These are phyloP conservation scores for Erodium moschatum DNA, from an alignment of 441 rosid genomes.

Conservation along the genomic window DNA sequence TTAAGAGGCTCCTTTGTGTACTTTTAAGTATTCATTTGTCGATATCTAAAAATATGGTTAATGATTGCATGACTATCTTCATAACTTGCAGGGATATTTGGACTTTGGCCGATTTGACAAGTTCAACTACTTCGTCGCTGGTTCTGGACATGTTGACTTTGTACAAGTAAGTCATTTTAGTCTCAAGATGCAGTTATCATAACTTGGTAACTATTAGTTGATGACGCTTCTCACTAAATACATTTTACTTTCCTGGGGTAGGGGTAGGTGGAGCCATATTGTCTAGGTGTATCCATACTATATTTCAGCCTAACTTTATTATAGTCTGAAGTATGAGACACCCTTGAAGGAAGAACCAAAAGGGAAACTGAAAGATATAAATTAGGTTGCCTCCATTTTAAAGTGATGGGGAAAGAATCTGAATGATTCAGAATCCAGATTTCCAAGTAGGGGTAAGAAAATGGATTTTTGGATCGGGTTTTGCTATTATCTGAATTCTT, in stretches of 20 bases:
- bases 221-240: neutral
- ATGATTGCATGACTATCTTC: neutral
- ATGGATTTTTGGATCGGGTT: too few relatives aligned
- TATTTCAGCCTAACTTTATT: neutral
- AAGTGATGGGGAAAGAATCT: neutral
- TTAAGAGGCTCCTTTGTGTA: neutral
- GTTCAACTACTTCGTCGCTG: constrained; percentile 51
- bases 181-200: constrained; percentile 6
- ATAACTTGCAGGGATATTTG: constrained; percentile 66
- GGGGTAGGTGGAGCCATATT: constrained; percentile 1
- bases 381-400: neutral
- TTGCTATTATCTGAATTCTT: too few relatives aligned
- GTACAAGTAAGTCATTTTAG: constrained; percentile 51
- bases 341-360: constrained; percentile 2
- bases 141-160: constrained; percentile 52
- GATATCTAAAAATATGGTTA: neutral
- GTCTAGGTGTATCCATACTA: neutral
- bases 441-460: too few relatives aligned
- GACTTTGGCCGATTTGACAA: constrained; percentile 64
- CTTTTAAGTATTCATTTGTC: neutral
- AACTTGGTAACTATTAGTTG: neutral
- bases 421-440: neutral
- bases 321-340: constrained; percentile 3
- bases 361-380: neutral
- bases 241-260: neutral